phyloP scores from a whole-genome alignment of 2,329 filamentous ascomycete species.

The Cladorrhinum sp. region DNA sequence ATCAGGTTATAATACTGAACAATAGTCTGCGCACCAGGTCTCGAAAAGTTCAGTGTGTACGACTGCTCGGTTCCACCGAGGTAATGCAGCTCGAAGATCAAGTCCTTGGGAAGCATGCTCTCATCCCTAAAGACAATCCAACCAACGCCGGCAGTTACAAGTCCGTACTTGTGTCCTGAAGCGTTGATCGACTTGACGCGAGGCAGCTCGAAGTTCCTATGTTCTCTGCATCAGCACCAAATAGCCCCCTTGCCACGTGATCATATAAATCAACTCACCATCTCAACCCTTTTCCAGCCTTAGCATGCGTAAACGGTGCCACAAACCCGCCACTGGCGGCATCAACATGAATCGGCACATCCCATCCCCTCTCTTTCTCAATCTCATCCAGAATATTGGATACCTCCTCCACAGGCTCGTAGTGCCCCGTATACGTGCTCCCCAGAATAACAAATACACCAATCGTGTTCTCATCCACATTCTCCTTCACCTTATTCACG shows the following conservation, averaged over 20 bases:
- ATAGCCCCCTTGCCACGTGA: too few relatives aligned
- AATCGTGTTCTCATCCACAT: constrained; percentile 73
- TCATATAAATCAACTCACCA: constrained; percentile 43
- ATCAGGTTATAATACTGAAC: constrained; percentile 73
- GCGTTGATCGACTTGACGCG: constrained; percentile 65
- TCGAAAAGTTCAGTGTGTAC: constrained; percentile 70
- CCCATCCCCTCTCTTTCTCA: constrained; percentile 57
- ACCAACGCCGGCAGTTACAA: constrained; percentile 65
- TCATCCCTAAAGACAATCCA: constrained; percentile 71
- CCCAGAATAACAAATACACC: constrained; percentile 72
- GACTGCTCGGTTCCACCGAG: constrained; percentile 69
- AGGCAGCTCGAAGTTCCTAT: constrained; percentile 58
- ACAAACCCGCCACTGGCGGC: constrained; percentile 61
- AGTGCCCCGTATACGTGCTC: constrained; percentile 71
- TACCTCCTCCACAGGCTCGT: constrained; percentile 68
- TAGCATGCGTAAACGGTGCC: constrained; percentile 57
- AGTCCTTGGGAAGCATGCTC: constrained; percentile 60
- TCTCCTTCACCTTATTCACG: constrained; percentile 60
- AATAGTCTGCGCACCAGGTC: constrained; percentile 66
- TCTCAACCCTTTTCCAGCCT: constrained; percentile 50
- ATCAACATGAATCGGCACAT: constrained; percentile 68
- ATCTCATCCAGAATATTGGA: constrained; percentile 62
- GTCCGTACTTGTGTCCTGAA: constrained; percentile 57
- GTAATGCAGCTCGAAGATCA: constrained; percentile 69
- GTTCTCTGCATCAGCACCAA: too few relatives aligned